Base-by-base conservation (phyloP, 2,329 filamentous ascomycete genomes). In the Fusarium protoensiforme region DNA sequence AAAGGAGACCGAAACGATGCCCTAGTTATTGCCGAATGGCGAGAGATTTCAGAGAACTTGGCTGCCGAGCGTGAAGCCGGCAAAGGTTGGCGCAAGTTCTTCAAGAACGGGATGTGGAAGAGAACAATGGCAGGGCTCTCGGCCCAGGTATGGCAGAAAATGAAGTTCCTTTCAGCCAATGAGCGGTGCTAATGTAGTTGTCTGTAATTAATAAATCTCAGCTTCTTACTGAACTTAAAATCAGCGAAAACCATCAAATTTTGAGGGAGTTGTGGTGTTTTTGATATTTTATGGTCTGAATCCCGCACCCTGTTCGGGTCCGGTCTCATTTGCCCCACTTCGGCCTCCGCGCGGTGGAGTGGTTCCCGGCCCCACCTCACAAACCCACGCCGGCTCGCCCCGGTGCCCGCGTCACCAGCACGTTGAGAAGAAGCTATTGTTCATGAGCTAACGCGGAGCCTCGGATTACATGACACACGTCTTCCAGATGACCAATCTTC, bases 11-110 rank as follows among this genome's bases (percentile, higher is more conserved):
- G 81, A 33, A 81, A 85, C 14, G 84, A 91, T 68, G 87, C 88
- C 0, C 76, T 87, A 2, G 88, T 91, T 7, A 78, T 89, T 61
- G 86, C 87, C 0, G 89, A 91, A 76, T 86, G 84, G 80, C 83
- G 87, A 65, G 87, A 89, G 65, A 88, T 71, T 8, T 89, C 76
- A 16, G 79, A 81, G 71, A 79, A 65, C 10, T 53, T 71, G 11
- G 14, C 41, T 8, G 53, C 36, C 8, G 68, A 71, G 18, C 57
- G 65, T 8, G 61, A 71, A 20, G 54, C 65, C 24, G 58, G 65
- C 29, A 27, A 29, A 4, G 65, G 68, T 8, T 65, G 68, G 65
- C 39, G 41, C 13, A 71, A 56, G 31, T 68, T 65, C 18, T 54
- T 68, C 20, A 68, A 69, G 61, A 62, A 65, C 13, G 65, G 65